Conservation (phyloP, 352 stramenopile genomes). For the Elongisporangium anandrum region DNA sequence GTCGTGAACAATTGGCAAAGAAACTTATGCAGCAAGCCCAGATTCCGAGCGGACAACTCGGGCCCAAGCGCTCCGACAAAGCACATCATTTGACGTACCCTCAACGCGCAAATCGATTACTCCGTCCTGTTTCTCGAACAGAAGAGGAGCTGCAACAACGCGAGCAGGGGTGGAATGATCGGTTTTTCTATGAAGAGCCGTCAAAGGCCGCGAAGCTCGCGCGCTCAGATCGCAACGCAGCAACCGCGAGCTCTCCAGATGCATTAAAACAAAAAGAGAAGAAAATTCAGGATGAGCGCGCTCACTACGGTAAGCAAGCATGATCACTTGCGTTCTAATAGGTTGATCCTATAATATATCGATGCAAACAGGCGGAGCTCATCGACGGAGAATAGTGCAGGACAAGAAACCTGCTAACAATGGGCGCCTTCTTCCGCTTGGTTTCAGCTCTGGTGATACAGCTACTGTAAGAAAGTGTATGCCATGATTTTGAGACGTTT, state of each 20-base stretch:
- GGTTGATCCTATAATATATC: too few relatives aligned
- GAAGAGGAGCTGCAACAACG: conserved; percentile 52
- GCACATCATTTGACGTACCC: conserved; percentile 12
- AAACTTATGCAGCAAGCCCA: conserved; percentile 30
- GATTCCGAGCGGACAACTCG: not conserved
- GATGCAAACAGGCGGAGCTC: not conserved
- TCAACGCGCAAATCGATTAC: conserved; percentile 26
- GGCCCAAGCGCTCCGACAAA: conserved; percentile 13
- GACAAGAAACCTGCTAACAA: not conserved
- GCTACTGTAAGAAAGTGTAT: not conserved
- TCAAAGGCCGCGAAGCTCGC: conserved; percentile 40
- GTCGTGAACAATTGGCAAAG: conserved; percentile 42
- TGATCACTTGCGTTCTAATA: not conserved
- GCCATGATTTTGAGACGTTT: too few relatives aligned
- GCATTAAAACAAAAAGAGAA: conserved; percentile 32
- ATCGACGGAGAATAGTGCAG: not conserved
- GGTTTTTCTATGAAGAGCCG: conserved; percentile 54
- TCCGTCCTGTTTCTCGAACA: conserved; percentile 32
- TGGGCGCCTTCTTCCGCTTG: conserved; percentile 20
- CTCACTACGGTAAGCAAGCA: conserved; percentile 38
- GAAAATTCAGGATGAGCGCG: conserved; percentile 45
- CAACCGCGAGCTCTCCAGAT: conserved; percentile 14
- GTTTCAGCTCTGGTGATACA: conserved; percentile 3
- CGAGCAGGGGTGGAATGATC: conserved; percentile 73
- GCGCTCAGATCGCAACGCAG: conserved; percentile 16